These are phyloP conservation scores for Crepidotus variabilis DNA, from an alignment of 768 basidiomycete genomes.

Conservation along the genomic window DNA sequence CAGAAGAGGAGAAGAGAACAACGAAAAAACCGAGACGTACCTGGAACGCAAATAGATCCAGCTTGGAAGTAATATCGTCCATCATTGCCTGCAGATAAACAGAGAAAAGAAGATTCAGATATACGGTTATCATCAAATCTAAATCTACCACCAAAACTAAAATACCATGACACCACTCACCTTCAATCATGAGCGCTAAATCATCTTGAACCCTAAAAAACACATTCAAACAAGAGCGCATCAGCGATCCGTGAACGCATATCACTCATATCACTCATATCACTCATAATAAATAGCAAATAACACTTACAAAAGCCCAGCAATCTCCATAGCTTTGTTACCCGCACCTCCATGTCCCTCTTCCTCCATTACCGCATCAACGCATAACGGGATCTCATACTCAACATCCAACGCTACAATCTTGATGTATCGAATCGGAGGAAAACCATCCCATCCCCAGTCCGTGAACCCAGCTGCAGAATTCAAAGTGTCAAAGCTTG, in stretches of 20 bases:
- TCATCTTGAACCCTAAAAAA: conserved; percentile 49
- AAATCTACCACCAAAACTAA: too few species aligned
- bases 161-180: conserved; percentile 21
- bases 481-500: background rate
- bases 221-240: background rate
- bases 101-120: too few species aligned
- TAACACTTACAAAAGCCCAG: conserved; percentile 53
- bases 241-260: background rate
- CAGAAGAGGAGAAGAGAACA: too few species aligned
- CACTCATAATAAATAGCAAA: too few species aligned
- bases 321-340: conserved; percentile 57
- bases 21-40: too few species aligned
- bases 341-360: too few species aligned
- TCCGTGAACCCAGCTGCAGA: conserved; percentile 10
- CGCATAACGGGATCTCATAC: conserved; percentile 44
- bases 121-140: too few species aligned
- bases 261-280: background rate
- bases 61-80: conserved; percentile 74
- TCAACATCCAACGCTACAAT: conserved; percentile 45
- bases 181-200: conserved; percentile 59
- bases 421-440: conserved; percentile 48
- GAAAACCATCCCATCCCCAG: conserved; percentile 41
- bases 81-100: conserved; percentile 62
- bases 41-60: conserved; percentile 64
- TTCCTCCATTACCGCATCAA: conserved; percentile 26